Evolutionary conservation across 139 green algal species (phyloP), one percentile per base, ranked within the genome.

Genomic region (Chlorella vulgaris): DNA sequence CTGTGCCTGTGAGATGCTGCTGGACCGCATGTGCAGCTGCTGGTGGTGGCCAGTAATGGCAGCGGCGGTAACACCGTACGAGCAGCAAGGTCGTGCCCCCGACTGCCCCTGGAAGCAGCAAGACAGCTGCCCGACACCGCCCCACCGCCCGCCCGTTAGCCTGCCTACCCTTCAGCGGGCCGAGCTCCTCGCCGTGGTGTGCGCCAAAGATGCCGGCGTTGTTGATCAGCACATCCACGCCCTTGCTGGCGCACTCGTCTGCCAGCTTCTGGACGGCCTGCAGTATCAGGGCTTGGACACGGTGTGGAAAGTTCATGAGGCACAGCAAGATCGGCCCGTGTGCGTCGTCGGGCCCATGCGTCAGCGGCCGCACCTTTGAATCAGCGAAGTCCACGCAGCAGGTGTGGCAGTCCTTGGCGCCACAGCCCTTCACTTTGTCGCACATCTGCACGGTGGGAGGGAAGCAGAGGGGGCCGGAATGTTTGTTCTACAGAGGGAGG

Each of bases 201-300:
- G 38, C 42, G 39, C 74, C 74, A 6, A 80, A 69, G 74, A 80
- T 80, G 38, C 58, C 74, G 1, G 74, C 58, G 55, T 62, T 94
- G 88, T 94, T 94, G 55, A 95, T 73, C 60, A 93, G 78, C 31
- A 95, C 89, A 76, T 95, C 91, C 62, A 91, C 82, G 21, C 35
- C 83, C 85, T 55, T 66, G 40, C 36, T 94, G 87, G 35, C 87
- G 35, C 47, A 92, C 81, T 83, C 24, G 24, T 79, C 51, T 28
- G 68, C 66, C 29, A 83, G 33, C 66, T 74, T 74, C 50, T 74
- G 50, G 3, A 67, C 55, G 4, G 76, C 76, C 76, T 81, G 76
- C 76, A 65, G 19, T n/a, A n/a, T n/a, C n/a, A n/a, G n/a, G n/a
- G n/a, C n/a, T n/a, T n/a, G n/a, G 0, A 5, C 10, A 28, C 1